Conservation (phyloP, 371 early-diverging fungal genomes). For the Parasitella parasitica region DNA sequence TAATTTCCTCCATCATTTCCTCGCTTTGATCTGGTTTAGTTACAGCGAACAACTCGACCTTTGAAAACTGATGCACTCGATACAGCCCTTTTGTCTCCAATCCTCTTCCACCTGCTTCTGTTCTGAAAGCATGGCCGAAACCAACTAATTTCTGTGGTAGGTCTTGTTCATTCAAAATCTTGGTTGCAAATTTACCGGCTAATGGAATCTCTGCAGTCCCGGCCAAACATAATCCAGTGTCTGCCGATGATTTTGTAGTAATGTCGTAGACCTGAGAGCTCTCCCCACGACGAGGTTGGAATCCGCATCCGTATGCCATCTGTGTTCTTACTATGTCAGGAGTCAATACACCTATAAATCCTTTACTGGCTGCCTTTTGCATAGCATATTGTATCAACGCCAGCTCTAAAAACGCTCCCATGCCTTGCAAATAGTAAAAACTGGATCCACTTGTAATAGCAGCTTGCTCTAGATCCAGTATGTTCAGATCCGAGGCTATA, state of each 20-base stretch:
- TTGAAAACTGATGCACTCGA: slow-evolving; percentile 93
- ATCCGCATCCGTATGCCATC: slow-evolving; percentile 89
- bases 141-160: slow-evolving; percentile 78
- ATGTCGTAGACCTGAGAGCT: slow-evolving; percentile 86
- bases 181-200: slow-evolving; percentile 79
- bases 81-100: slow-evolving; percentile 86
- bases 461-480: slow-evolving; percentile 86
- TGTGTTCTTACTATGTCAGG: slow-evolving; percentile 86
- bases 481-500: slow-evolving; percentile 58
- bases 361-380: slow-evolving; percentile 67
- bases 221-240: slow-evolving; percentile 63
- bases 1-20: slow-evolving; percentile 69
- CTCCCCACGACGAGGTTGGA: slow-evolving; percentile 73
- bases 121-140: slow-evolving; percentile 83
- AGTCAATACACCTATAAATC: slow-evolving; percentile 76
- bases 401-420: slow-evolving; percentile 83
- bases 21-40: slow-evolving; percentile 69
- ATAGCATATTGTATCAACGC: slow-evolving; percentile 87
- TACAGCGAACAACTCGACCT: slow-evolving; percentile 89
- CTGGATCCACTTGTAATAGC: slow-evolving; percentile 82
- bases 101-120: slow-evolving; percentile 87
- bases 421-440: slow-evolving; percentile 85
- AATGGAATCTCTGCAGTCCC: slow-evolving; percentile 95
- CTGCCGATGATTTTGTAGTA: slow-evolving; percentile 27
- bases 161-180: slow-evolving; percentile 52